Evolutionary conservation across 768 basidiomycete species (phyloP), one percentile per base, ranked within the genome.

Genomic region (Guyanaporus albipodus): DNA sequence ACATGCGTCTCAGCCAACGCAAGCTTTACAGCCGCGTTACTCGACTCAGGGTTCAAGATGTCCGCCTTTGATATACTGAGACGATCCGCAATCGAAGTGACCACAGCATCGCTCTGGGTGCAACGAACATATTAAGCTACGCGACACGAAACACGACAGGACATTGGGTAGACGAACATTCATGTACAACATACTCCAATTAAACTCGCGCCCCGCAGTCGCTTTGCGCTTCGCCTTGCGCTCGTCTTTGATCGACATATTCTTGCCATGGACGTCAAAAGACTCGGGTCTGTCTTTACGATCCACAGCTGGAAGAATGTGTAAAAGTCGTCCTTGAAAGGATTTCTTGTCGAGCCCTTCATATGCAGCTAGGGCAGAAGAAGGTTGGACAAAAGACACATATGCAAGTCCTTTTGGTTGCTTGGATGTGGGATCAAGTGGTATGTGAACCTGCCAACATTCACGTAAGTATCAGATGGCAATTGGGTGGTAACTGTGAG

Each of bases 1-100:
- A 98, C 82, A 56, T 93, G 90, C 15, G 96, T 96, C 67, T 99
- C 96, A 0, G 96, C 95, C 31, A 98, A 73, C 0, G 96, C 95
- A 31, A 98, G 82, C 64, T 94, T 96, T 47, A 97, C 92, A 2
- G 95, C 93, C 1, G 88, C 80, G 52, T 84, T 85, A 27, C 80
- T 79, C 1, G 81, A 81, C 48, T 91, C 87, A 0, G 91, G 83
- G 61, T 91, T 90, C 45, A 98, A 74, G 19, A 99, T 87, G 24
- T 89, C 87, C 2, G 91, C 73, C 68, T 98, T 98, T 22, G 83
- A 69, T 33, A 98, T 78, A 46, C 79, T 85, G 78, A 98, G 85
- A 9, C 94, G 80, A 50, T 87, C 83, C 0, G 95, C 91, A 22
- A 98, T 79, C 2, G 91, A 94, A 2, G 89, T 85, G 1, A 85